Conservation (phyloP, 2,329 filamentous ascomycete species). For the Lachnellula arida region DNA sequence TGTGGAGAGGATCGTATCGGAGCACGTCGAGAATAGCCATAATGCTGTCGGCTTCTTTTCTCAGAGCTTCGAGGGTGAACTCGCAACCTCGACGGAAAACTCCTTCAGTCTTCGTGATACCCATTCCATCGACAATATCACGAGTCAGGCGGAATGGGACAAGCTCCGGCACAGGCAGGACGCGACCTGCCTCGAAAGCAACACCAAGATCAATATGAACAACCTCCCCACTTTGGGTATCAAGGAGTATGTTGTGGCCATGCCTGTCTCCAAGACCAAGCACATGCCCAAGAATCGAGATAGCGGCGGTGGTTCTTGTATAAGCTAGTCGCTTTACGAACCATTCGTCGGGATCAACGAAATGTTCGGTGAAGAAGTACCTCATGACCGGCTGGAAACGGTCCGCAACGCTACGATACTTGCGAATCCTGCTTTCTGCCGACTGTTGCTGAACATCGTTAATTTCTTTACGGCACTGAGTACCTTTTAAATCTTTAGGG, state of each 20-base stretch:
- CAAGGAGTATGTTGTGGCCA: slow-evolving; percentile 93
- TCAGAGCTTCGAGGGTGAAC: slow-evolving; percentile 88
- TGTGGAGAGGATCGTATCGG: slow-evolving; percentile 95
- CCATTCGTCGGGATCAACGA: slow-evolving; percentile 93
- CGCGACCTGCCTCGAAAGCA: slow-evolving; percentile 91
- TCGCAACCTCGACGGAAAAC: slow-evolving; percentile 98
- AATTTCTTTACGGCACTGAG: slow-evolving; percentile 75
- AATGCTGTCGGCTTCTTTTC: slow-evolving; percentile 94
- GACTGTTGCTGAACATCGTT: slow-evolving; percentile 64
- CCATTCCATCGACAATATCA: slow-evolving; percentile 96
- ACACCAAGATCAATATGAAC: slow-evolving; percentile 97
- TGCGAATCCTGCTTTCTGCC: slow-evolving; percentile 64
- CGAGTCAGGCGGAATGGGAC: slow-evolving; percentile 93
- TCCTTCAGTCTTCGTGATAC: slow-evolving; percentile 88
- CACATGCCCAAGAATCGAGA: slow-evolving; percentile 91
- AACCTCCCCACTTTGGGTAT: slow-evolving; percentile 83
- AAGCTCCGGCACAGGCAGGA: slow-evolving; percentile 91
- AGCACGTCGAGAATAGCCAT: slow-evolving; percentile 98
- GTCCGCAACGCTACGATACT: slow-evolving; percentile 73
- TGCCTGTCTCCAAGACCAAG: slow-evolving; percentile 91
- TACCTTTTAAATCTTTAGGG: slow-evolving; percentile 75
- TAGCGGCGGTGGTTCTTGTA: slow-evolving; percentile 86
- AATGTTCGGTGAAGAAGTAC: slow-evolving; percentile 96
- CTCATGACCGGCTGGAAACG: slow-evolving; percentile 89
- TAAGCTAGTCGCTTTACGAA: slow-evolving; percentile 86